Conservation (phyloP, 2,329 filamentous ascomycete genomes). For the Cytospora paraplurivora region DNA sequence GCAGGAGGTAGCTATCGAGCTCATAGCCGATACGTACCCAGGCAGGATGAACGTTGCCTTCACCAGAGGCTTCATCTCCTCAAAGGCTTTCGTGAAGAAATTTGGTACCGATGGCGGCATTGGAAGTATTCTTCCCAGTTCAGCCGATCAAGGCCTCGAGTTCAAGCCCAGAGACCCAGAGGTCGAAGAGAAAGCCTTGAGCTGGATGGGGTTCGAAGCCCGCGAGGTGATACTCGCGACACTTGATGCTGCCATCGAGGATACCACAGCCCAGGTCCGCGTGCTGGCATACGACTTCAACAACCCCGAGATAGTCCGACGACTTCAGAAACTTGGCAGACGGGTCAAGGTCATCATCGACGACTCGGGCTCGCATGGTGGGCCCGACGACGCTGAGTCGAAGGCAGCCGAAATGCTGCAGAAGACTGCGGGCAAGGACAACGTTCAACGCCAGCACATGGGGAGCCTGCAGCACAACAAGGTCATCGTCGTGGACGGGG, state of each 20-base stretch:
- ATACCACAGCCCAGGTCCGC: slow-evolving; percentile 31
- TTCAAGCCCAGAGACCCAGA: slow-evolving; percentile 30
- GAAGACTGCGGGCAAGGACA: slow-evolving; percentile 27
- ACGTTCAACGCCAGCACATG: slow-evolving; percentile 33
- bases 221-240: slow-evolving; percentile 29
- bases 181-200: slow-evolving; percentile 30
- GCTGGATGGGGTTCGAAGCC: slow-evolving; percentile 33
- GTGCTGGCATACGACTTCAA: slow-evolving; percentile 32
- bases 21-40: slow-evolving; percentile 31
- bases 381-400: slow-evolving; percentile 25
- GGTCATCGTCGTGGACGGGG: slow-evolving; percentile 29
- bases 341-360: slow-evolving; percentile 33
- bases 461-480: slow-evolving; percentile 32
- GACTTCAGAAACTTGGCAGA: slow-evolving; percentile 29
- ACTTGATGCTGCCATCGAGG: slow-evolving; percentile 30
- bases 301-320: slow-evolving; percentile 31
- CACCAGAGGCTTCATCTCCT: slow-evolving; percentile 32
- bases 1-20: slow-evolving; percentile 31
- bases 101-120: slow-evolving; percentile 28
- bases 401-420: slow-evolving; percentile 29
- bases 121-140: slow-evolving; percentile 30
- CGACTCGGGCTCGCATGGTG: slow-evolving; percentile 29
- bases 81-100: slow-evolving; percentile 30
- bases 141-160: slow-evolving; percentile 30
- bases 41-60: slow-evolving; percentile 33